Base-by-base conservation (phyloP, 1,284 basidiomycete species). In the Pseudozyma sp. region DNA sequence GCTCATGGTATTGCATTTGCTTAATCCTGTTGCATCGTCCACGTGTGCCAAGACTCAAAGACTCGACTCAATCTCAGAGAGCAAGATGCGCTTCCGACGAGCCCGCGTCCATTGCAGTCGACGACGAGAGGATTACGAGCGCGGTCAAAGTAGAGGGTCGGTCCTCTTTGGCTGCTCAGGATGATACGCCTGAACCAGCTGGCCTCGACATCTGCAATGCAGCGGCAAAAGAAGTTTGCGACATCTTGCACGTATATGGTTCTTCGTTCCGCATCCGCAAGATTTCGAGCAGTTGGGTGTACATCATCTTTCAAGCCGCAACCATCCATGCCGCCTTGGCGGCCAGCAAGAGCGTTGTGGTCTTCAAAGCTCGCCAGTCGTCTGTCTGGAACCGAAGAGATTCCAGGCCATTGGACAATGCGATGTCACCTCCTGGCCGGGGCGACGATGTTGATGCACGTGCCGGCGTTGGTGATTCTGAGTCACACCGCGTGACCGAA, bases 1-100 rank as follows among this genome's bases (percentile, higher is more conserved):
- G 75, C 14, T 65, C 67, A 1, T 77, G 75, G 75, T 77, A 77
- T 31, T 77, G 67, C 53, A 71, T 66, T n/a, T 77, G 75, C 51
- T 48, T 75, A 29, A 68, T 77, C 35, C 31, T 77, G 35, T 64
- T 77, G 9, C 70, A 77, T 31, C 61, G 75, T 13, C 75, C 71
- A 14, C 49, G 75, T 13, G 68, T 77, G 19, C 75, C 71, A 0
- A 68, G 59, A 42, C 55, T 73, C 47, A 53, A 68, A 11, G 46
- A 55, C 8, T 40, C 54, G 0, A 35, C 57, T n/a, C 51, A 54
- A 45, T 43, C 40, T 19, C 59, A 44, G 10, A 48, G 33, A 24
- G 29, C 42, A 24, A 37, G 35, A n/a, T 19, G 30, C 19, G 44
- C 34, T 2, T 52, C 54, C 24, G 54, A 62, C 33, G 54, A 52